These are phyloP conservation scores for Melocanna baccifera DNA, from an alignment of 176 grass and related monocot genomes.

Conservation along the genomic window DNA sequence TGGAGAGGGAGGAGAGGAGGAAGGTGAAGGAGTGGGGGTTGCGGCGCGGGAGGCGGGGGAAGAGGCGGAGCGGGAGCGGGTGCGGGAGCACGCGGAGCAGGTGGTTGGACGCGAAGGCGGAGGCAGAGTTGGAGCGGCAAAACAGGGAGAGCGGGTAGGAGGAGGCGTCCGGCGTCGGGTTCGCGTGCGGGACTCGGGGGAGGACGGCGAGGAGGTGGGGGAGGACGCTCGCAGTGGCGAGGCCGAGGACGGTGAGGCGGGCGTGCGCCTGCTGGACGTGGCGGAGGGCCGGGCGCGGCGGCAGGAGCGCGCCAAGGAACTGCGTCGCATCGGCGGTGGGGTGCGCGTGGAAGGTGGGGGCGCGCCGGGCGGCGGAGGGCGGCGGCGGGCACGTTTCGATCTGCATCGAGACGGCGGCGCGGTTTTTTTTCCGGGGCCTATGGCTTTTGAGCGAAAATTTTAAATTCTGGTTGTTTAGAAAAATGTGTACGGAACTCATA, in stretches of 20 bases:
- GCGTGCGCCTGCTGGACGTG: slow-evolving; percentile 65
- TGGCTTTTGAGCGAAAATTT: too few species aligned
- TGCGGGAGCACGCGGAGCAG: slow-evolving; percentile 59
- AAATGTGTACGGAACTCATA: too few species aligned
- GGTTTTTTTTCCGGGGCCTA: too few species aligned
- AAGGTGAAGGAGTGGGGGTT: slow-evolving; percentile 48
- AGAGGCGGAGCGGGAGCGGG: slow-evolving; percentile 48
- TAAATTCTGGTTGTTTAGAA: too few species aligned
- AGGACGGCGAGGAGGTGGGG: slow-evolving; percentile 45
- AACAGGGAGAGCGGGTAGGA: slow-evolving; percentile 39
- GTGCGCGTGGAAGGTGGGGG: slow-evolving; percentile 32
- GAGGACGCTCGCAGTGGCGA: slow-evolving; percentile 43
- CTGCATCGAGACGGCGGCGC: slow-evolving; percentile 19
- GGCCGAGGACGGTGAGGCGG: slow-evolving; percentile 56
- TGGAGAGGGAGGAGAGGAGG: slow-evolving; percentile 55
- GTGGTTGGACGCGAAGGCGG: slow-evolving; percentile 62
- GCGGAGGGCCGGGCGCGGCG: slow-evolving; percentile 25
- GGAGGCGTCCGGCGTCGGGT: background rate
- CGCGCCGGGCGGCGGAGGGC: background rate
- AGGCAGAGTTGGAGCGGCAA: slow-evolving; percentile 23
- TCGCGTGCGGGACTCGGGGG: slow-evolving; percentile 25
- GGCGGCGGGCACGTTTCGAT: background rate
- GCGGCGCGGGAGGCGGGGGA: slow-evolving; percentile 40
- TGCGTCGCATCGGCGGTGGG: slow-evolving; percentile 10
- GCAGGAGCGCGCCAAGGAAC: slow-evolving; percentile 38